Evolutionary conservation across 331 rosid genomes (phyloP), one percentile per base, ranked within the genome.

Genomic region (Acacia pycnantha): DNA sequence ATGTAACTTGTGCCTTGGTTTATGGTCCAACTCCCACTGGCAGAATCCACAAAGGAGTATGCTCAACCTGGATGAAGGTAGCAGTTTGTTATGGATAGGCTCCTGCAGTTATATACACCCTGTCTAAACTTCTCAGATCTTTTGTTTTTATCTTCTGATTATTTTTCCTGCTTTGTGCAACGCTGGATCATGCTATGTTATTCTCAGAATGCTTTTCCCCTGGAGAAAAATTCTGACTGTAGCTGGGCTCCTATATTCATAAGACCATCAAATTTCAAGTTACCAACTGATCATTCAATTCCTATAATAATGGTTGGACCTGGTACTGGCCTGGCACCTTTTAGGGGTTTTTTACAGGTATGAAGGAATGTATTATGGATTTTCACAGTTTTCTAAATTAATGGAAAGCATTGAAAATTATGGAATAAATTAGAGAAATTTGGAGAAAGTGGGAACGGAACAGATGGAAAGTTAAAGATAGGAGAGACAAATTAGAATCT

Each of bases 51-150:
- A 96, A 90, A 90, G 99, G 99, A 90, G 86, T 96, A 15, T 94
- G 97, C 81, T 96, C 99, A 46, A 91, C 96, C 82, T 96, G 99
- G 99, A 96, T 96, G 99, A 96, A 94, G 99, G 99, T 96, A 91
- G 56, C 78, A 9, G 31, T 72, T 70, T 80, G 79, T 78, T 46
- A 77, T 77, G 27, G 75, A 71, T 77, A 8, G 51, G 6, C 67
- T 77, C 68, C 50, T 82, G 72, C 68, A 53, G 58, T 72, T 31
- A 18, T 71, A 46, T 73, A 41, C 41, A 78, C 65, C 54, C 73
- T 35, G 68, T 81, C 70, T 81, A 56, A 33, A 51, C 47, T 26
- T 70, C 33, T 48, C 64, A 12, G 58, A 62, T 68, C 50, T 70
- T 71, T 8, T 70, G 37, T 61, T 76, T 58, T 75, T 78, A 58